Conservation (phyloP, 345 rosid species). For the Eucalyptus decipiens region DNA sequence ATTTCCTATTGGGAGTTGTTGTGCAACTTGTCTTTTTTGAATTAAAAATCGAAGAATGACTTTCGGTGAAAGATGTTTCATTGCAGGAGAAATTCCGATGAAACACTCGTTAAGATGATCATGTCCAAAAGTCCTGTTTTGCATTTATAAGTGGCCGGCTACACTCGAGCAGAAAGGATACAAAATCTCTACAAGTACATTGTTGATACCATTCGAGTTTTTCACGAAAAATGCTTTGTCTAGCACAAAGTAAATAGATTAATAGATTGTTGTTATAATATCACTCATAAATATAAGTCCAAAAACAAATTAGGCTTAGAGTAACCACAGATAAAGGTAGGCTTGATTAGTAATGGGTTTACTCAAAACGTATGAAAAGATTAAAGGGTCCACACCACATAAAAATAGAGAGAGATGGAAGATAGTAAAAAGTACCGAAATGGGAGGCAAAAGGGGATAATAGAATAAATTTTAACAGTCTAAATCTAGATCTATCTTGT, state of each 20-base stretch:
- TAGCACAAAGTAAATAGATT: neutral
- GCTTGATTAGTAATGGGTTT: neutral
- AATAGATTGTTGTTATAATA: neutral
- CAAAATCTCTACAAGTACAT: neutral
- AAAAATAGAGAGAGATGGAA: neutral
- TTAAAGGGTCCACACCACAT: neutral
- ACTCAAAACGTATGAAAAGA: neutral
- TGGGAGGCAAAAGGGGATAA: neutral
- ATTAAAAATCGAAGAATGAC: too few species aligned
- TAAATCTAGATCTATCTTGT: neutral
- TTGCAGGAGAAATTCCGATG: accelerated
- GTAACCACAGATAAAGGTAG: neutral
- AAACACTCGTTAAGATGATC: neutral
- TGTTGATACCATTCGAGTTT: neutral
- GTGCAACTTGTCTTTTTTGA: too few species aligned
- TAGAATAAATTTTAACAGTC: neutral
- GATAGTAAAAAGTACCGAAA: neutral
- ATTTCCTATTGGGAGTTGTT: too few species aligned
- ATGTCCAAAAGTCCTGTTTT: neutral
- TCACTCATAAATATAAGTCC: neutral
- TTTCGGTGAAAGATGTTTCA: too few species aligned
- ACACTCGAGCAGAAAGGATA: neutral
- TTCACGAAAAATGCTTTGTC: neutral
- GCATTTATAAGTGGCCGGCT: neutral
- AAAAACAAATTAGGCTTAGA: neutral